Evolutionary conservation across 129 eudicot genomes (phyloP).

Genomic region (Saposhnikovia divaricata): DNA sequence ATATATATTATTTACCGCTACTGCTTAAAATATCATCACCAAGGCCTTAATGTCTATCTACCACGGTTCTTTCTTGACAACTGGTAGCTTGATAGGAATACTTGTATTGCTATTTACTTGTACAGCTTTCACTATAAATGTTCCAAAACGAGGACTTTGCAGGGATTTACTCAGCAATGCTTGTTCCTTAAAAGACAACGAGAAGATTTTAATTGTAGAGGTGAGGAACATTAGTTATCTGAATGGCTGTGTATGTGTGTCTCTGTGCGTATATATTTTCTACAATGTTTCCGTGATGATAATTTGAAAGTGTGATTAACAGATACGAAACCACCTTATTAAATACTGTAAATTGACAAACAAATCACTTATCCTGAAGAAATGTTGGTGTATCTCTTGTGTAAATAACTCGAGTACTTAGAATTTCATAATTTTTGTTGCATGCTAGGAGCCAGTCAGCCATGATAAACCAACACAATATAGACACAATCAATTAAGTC

Average conservation of each 20-base stretch:
- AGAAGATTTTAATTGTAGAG: no score
- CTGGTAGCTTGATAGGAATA: no score
- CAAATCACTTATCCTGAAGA: not conserved
- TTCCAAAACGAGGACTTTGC: conserved; percentile 90
- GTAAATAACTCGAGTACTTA: not conserved
- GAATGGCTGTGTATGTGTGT: no score
- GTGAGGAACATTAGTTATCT: no score
- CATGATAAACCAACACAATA: not conserved
- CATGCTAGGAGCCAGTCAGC: not conserved
- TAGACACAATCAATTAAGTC: conserved; percentile 16
- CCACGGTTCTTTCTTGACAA: no score
- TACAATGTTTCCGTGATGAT: not conserved
- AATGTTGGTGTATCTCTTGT: not conserved
- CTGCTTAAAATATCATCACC: no score
- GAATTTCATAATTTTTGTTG: not conserved
- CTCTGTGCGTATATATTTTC: no score
- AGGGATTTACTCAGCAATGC: conserved; percentile 64
- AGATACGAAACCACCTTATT: conserved; percentile 82
- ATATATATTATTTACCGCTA: no score
- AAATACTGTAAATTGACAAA: conserved; percentile 23
- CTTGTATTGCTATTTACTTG: no score
- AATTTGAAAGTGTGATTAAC: conserved; percentile 13
- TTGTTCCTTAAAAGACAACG: no score
- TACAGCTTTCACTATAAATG: conserved; percentile 58
- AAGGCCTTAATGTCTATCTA: no score